These are phyloP conservation scores for Penicillium freii DNA, from an alignment of 2,329 filamentous ascomycete genomes.

Conservation along the genomic window DNA sequence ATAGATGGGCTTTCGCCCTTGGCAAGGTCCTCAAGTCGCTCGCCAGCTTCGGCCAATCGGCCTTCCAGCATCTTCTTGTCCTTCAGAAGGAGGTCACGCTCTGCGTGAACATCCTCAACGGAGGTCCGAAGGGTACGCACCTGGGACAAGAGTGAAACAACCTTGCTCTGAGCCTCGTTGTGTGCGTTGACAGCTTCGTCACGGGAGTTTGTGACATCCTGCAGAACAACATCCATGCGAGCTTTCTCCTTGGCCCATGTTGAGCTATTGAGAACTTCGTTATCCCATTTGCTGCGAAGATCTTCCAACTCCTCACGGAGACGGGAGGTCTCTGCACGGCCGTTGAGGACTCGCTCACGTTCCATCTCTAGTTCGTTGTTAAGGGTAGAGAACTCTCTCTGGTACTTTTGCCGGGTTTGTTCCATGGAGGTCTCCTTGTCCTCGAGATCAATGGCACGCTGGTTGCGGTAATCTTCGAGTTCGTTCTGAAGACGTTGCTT, in stretches of 20 bases:
- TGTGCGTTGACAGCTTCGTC: conserved; percentile 92
- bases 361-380: conserved; percentile 92
- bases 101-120: conserved; percentile 79
- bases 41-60: conserved; percentile 79
- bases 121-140: conserved; percentile 79
- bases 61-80: conserved; percentile 89
- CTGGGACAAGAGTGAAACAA: conserved; percentile 85
- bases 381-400: conserved; percentile 82
- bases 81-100: conserved; percentile 78
- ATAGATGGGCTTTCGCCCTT: conserved; percentile 82
- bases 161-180: conserved; percentile 90
- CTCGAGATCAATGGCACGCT: conserved; percentile 92
- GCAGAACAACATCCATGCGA: conserved; percentile 81
- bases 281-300: conserved; percentile 93
- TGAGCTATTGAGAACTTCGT: conserved; percentile 94
- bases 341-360: conserved; percentile 82
- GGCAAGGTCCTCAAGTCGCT: conserved; percentile 82
- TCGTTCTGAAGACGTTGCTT: conserved; percentile 96
- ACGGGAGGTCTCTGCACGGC: conserved; percentile 77
- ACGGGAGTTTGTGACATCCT: conserved; percentile 84
- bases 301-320: conserved; percentile 96
- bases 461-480: conserved; percentile 93
- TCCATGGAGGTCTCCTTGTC: conserved; percentile 96
- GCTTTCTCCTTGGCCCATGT: conserved; percentile 99
- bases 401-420: conserved; percentile 96